phyloP scores from a whole-genome alignment of 2,329 filamentous ascomycete genomes.

The Penicillium sp. region DNA sequence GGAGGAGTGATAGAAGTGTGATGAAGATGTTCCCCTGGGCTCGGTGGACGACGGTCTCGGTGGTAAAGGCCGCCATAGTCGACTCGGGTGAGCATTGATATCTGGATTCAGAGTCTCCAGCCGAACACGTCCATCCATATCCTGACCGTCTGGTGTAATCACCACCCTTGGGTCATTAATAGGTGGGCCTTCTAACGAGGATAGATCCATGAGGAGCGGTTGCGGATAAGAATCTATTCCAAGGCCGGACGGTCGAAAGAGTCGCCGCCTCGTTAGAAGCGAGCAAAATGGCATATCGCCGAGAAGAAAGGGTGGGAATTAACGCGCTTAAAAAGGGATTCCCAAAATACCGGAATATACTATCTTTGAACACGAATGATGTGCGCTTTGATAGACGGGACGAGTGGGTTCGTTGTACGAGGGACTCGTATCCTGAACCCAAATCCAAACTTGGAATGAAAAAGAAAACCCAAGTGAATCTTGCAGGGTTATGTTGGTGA shows the following conservation, averaged over 20 bases:
- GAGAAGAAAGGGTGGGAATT: neutral
- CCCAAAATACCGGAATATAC: neutral
- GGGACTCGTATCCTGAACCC: constrained; percentile 16
- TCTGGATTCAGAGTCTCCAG: constrained; percentile 8
- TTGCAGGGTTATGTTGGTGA: no score
- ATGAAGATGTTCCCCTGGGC: neutral
- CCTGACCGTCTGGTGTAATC: neutral
- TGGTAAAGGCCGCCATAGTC: constrained; percentile 25
- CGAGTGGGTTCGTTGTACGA: constrained; percentile 12
- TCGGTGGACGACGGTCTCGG: constrained; percentile 11
- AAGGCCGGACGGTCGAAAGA: neutral
- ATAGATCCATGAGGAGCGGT: constrained; percentile 34
- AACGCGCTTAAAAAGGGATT: neutral
- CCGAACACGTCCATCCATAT: constrained; percentile 2
- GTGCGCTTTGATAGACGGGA: constrained; percentile 5
- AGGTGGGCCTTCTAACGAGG: constrained; percentile 41
- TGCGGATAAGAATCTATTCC: neutral
- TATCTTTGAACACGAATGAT: constrained; percentile 19
- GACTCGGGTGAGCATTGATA: constrained; percentile 12
- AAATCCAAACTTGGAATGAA: constrained; percentile 1
- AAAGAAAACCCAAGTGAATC: neutral
- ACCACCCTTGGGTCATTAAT: constrained; percentile 28
- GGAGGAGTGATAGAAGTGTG: neutral
- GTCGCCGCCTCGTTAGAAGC: constrained; percentile 11
- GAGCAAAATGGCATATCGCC: constrained; percentile 14